Evolutionary conservation across 2,329 filamentous ascomycete genomes (phyloP).

Genomic region (Aaosphaeria pasadenensis): DNA sequence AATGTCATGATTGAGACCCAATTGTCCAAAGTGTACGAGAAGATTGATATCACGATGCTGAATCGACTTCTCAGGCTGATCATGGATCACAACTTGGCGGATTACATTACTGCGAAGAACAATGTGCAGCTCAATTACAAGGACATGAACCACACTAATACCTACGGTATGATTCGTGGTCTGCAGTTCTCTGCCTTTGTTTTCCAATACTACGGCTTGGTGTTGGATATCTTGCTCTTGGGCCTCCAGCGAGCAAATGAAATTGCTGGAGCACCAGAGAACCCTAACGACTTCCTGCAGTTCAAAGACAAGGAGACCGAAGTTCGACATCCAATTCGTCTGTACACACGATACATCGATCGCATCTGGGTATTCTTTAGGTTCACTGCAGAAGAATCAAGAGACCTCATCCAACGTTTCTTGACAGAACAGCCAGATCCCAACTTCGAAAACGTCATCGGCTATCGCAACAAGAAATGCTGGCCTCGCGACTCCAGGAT

Average conservation of each 20-base stretch:
- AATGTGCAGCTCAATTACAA: conserved; percentile 99
- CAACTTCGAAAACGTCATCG: conserved; percentile 98
- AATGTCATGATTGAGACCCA: conserved; percentile 99
- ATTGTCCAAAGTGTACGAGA: conserved; percentile 98
- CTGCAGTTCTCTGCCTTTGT: conserved; percentile 98
- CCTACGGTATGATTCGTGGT: conserved; percentile 96
- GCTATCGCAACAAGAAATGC: conserved; percentile 99
- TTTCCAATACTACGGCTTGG: conserved; percentile 97
- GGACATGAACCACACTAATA: conserved; percentile 99
- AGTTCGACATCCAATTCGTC: conserved; percentile 86
- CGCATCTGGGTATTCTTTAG: conserved; percentile 98
- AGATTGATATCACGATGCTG: conserved; percentile 93
- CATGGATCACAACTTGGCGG: conserved; percentile 98
- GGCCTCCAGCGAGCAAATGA: conserved; percentile 96
- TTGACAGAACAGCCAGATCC: conserved; percentile 97
- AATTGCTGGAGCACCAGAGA: conserved; percentile 89
- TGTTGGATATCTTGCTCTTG: conserved; percentile 87
- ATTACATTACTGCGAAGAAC: conserved; percentile 99
- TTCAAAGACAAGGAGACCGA: conserved; percentile 93
- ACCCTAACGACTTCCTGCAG: conserved; percentile 95
- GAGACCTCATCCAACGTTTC: conserved; percentile 95
- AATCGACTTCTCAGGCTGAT: conserved; percentile 91
- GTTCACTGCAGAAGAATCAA: conserved; percentile 89
- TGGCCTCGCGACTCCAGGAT: conserved; percentile 98
- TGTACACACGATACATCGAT: conserved; percentile 98